Percentiles rank a stretch among this genome's conserved stretches.
Evolutionary conservation across 148 eudicot genomes (phyloP).

Genomic region (Rhododendron williamsianum): DNA sequence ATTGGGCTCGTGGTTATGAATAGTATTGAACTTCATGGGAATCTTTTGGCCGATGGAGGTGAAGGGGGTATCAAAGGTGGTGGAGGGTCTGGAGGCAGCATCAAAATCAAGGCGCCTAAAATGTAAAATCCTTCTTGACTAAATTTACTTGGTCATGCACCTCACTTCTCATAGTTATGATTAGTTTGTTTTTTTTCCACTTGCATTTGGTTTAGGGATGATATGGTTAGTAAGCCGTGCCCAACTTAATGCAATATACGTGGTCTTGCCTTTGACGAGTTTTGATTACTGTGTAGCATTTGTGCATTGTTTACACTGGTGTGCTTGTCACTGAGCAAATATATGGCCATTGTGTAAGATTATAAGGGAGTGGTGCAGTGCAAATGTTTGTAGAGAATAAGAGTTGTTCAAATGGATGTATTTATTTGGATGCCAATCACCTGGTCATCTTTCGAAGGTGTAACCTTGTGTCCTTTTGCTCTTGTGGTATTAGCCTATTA

Average conservation of each 20-base stretch:
- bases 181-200: not conserved
- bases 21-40: constrained; percentile 38
- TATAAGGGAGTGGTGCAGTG: not conserved
- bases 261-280: not conserved
- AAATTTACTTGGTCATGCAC: not conserved
- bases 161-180: not conserved
- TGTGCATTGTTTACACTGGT: not conserved
- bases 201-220: not conserved
- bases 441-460: not conserved
- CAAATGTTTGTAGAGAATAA: not conserved
- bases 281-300: not conserved
- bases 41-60: constrained; percentile 80
- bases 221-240: not conserved
- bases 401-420: not conserved
- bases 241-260: not conserved
- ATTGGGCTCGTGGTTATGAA: constrained; percentile 37
- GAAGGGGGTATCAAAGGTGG: constrained; percentile 76
- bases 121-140: constrained; percentile 39
- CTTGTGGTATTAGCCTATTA: not conserved
- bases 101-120: constrained; percentile 49
- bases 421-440: not conserved
- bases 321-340: not conserved
- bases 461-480: not conserved
- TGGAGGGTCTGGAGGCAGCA: constrained; percentile 95
- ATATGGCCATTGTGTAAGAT: not conserved